Conservation (phyloP, 768 basidiomycete species). For the Boletus rubropictus region DNA sequence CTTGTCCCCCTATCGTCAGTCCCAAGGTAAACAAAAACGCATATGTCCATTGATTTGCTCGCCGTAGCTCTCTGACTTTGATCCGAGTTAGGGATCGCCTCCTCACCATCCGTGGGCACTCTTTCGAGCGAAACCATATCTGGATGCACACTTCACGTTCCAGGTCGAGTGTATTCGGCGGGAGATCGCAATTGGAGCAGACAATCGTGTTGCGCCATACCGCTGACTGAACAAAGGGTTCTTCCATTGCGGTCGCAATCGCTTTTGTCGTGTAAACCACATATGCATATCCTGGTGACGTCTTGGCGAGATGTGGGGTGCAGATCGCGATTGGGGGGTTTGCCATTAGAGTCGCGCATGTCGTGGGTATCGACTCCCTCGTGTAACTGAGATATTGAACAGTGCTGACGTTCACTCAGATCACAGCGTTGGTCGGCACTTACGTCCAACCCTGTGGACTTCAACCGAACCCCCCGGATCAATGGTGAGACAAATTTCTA, state of each 20-base stretch:
- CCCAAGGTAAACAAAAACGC: slow-evolving; percentile 10
- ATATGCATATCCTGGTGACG: slow-evolving; percentile 3
- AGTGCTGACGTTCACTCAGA: slow-evolving; percentile 9
- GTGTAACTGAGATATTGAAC: slow-evolving; percentile 4
- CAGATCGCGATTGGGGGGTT: slow-evolving; percentile 14
- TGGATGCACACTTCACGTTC: slow-evolving; percentile 3
- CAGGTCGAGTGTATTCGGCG: slow-evolving; percentile 8
- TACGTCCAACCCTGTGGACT: slow-evolving; percentile 4
- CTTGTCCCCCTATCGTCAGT: slow-evolving; percentile 1
- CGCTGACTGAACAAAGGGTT: slow-evolving; percentile 5
- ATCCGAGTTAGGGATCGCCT: slow-evolving; percentile 26
- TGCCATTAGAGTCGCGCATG: background rate
- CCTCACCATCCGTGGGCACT: slow-evolving; percentile 7
- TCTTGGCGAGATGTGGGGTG: slow-evolving; percentile 18
- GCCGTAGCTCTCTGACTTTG: slow-evolving; percentile 15
- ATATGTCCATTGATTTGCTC: slow-evolving; percentile 6
- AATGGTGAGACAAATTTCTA: slow-evolving; percentile 6
- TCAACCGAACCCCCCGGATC: slow-evolving; percentile 3
- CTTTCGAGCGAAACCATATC: slow-evolving; percentile 10
- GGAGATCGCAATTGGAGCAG: slow-evolving; percentile 11
- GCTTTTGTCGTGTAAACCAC: slow-evolving; percentile 12
- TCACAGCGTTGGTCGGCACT: slow-evolving; percentile 9
- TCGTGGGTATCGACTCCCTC: slow-evolving; percentile 8
- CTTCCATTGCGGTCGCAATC: slow-evolving; percentile 13
- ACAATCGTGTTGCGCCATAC: slow-evolving; percentile 6